phyloP scores from a whole-genome alignment of 2,329 filamentous ascomycete genomes.

The Aspergillus flavus region DNA sequence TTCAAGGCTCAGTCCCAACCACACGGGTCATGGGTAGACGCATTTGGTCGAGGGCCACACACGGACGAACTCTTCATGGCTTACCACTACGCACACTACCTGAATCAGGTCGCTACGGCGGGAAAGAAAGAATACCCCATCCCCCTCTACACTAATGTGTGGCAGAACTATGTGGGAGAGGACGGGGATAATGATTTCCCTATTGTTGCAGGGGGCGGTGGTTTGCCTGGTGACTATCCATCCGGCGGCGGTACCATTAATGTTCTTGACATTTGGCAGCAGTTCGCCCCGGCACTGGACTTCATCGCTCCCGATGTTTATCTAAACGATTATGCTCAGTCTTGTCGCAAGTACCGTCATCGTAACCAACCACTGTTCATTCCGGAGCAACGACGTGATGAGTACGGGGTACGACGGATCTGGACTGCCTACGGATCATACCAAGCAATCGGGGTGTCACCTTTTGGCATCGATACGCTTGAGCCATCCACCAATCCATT shows the following conservation, averaged over 20 bases:
- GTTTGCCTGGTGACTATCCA: slow-evolving; percentile 49
- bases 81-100: slow-evolving; percentile 46
- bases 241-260: slow-evolving; percentile 49
- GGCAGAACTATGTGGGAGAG: slow-evolving; percentile 46
- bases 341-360: slow-evolving; percentile 48
- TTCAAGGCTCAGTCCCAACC: slow-evolving; percentile 24
- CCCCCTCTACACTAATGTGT: slow-evolving; percentile 51
- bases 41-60: slow-evolving; percentile 42
- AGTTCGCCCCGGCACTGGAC: slow-evolving; percentile 48
- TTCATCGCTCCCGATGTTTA: slow-evolving; percentile 54
- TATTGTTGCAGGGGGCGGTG: slow-evolving; percentile 47
- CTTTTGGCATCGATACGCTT: slow-evolving; percentile 49
- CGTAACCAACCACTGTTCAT: slow-evolving; percentile 50
- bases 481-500: slow-evolving; percentile 28
- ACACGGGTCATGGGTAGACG: slow-evolving; percentile 39
- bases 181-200: slow-evolving; percentile 38
- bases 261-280: slow-evolving; percentile 50
- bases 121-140: slow-evolving; percentile 47
- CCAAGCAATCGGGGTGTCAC: slow-evolving; percentile 38
- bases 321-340: slow-evolving; percentile 46
- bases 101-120: slow-evolving; percentile 44
- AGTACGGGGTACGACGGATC: slow-evolving; percentile 44
- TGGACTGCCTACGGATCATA: slow-evolving; percentile 43
- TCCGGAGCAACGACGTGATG: slow-evolving; percentile 52
- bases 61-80: slow-evolving; percentile 55